Conservation (phyloP, 768 basidiomycete genomes). For the Serendipita vermifera region DNA sequence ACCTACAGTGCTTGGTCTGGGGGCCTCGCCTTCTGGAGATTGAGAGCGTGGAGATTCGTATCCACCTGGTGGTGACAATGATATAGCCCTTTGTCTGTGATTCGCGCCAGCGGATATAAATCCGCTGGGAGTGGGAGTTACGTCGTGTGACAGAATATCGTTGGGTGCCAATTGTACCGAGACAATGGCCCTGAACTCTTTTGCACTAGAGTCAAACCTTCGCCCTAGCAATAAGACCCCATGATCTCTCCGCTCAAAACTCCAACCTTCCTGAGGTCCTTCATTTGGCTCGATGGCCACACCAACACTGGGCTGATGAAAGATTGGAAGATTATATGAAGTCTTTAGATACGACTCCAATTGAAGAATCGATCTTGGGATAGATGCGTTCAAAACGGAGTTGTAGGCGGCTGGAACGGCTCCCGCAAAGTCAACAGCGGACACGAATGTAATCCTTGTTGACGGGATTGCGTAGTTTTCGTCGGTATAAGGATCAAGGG, state of each 20-base stretch:
- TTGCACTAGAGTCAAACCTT: constrained; percentile 3
- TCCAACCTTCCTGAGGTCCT: constrained; percentile 13
- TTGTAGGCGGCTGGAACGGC: constrained; percentile 76
- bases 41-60: background rate
- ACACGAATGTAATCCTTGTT: constrained; percentile 70
- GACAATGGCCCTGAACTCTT: constrained; percentile 13
- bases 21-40: background rate
- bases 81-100: background rate
- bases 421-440: constrained; percentile 78
- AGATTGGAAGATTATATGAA: constrained; percentile 49
- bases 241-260: constrained; percentile 12
- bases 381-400: constrained; percentile 64
- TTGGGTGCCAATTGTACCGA: constrained; percentile 22
- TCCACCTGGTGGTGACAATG: background rate
- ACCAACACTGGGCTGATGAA: constrained; percentile 53
- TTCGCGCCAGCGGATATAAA: background rate
- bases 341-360: constrained; percentile 65
- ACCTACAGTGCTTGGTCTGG: no score
- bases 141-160: no score
- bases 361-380: constrained; percentile 57
- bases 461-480: constrained; percentile 93
- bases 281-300: constrained; percentile 21
- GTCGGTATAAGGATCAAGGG: constrained; percentile 86
- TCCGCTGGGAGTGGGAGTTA: constrained; percentile 2
- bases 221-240: constrained; percentile 12